Base-by-base conservation (phyloP, 2,329 filamentous ascomycete genomes). In the Phialophora expanda region DNA sequence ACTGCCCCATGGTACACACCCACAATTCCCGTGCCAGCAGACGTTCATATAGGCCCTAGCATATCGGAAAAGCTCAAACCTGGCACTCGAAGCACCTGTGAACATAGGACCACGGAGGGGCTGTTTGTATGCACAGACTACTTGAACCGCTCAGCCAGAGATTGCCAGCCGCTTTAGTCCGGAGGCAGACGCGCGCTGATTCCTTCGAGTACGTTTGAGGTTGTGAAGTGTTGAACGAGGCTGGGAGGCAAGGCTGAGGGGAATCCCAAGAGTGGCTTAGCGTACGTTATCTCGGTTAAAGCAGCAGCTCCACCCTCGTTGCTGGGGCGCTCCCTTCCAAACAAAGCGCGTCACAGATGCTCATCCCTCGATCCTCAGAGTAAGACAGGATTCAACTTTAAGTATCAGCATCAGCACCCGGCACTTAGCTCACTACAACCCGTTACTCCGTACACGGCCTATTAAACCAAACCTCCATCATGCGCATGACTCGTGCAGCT, bases 401-500 rank as follows among this genome's bases (percentile, higher is more conserved):
- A 44, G 20, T 50, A 50, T 50, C 41, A 34, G 17, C 56, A 22
- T 50, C 26, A 50, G 7, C 20, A 44, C 53, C 1, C 55, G 32
- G 17, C 38, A 41, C 38, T 41, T 17, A 38, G 34, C 38, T 17
- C 38, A 14, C 22, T 28, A 9, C 46, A 26, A 61, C 48, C 48
- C 17, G 30, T 4, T 59, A 12, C 7, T 20, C 46, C 28, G 24
- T 24, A 28, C 46, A 34, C 20, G 20, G 6, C 28, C 12, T 20
- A 41, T 28, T 22, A 14, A 46, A 20, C 44, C 11, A 26, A 50
- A 61, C n/a, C 48, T 20, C 30, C 60, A 69, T 26, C 50, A 71
- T 71, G 71, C 71, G 71, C 62, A 68, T 72, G 61, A 73, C 71
- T 48, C 66, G 71, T 59, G 71, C 71, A 22, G 71, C 71, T 30